Conservation (phyloP, 2,329 filamentous ascomycete species). For the Beauveria australis region DNA sequence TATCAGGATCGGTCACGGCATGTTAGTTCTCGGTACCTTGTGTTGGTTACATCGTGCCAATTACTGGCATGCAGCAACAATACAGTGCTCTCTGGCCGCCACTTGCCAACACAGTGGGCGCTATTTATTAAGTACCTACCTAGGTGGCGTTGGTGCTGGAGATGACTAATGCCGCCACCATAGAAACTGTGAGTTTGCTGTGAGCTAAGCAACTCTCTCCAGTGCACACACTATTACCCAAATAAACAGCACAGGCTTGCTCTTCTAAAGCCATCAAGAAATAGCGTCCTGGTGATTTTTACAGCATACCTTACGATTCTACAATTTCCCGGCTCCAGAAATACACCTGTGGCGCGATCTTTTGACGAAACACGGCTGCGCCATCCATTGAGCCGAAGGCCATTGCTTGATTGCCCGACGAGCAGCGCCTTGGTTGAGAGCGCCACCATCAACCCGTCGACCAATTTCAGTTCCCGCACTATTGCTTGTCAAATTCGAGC, state of each 20-base stretch:
- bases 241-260: not conserved
- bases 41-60: not conserved
- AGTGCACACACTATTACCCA: conserved; percentile 12
- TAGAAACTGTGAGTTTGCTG: conserved; percentile 11
- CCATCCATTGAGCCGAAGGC: not conserved
- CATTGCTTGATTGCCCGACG: not conserved
- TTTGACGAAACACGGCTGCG: not conserved
- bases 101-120: not conserved
- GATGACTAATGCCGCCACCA: conserved; percentile 13
- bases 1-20: no score
- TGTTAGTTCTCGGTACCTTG: not conserved
- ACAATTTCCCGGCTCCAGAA: not conserved
- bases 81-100: not conserved
- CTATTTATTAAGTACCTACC: not conserved
- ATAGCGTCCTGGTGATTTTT: not conserved
- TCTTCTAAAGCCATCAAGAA: not conserved
- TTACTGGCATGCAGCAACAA: not conserved
- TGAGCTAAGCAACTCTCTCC: conserved; percentile 11
- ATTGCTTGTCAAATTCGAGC: not conserved
- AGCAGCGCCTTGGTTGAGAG: not conserved
- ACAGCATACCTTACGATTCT: not conserved
- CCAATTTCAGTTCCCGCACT: not conserved
- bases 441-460: not conserved
- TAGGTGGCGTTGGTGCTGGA: not conserved
- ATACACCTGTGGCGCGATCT: not conserved